Percentiles rank a stretch among this genome's conserved stretches.
Evolutionary conservation across 1,284 basidiomycete species (phyloP).

Genomic region (Heterobasidion parviporum): DNA sequence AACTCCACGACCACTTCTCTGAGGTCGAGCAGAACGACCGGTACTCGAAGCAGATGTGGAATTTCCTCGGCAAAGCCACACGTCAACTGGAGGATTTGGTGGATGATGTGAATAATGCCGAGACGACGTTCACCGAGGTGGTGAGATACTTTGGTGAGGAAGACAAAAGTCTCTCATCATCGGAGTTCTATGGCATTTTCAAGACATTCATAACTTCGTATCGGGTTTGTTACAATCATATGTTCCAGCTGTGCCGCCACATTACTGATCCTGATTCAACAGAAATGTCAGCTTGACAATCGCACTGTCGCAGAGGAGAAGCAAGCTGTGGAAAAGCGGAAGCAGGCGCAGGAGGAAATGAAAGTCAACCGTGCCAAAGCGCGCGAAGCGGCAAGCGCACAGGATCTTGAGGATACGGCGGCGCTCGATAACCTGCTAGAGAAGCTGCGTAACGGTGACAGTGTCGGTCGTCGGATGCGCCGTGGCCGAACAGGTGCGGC

Average conservation of each 20-base stretch:
- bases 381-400: constrained; percentile 30
- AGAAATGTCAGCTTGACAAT: constrained; percentile 86
- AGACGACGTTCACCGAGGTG: constrained; percentile 74
- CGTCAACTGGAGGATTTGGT: constrained; percentile 72
- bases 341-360: constrained; percentile 54
- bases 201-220: constrained; percentile 93
- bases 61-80: constrained; percentile 70
- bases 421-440: constrained; percentile 70
- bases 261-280: not conserved
- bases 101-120: constrained; percentile 81
- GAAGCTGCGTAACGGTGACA: constrained; percentile 65
- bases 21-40: constrained; percentile 64
- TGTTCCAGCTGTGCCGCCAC: not conserved
- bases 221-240: constrained; percentile 38
- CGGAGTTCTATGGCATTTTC: constrained; percentile 92
- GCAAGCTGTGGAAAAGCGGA: constrained; percentile 55
- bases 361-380: constrained; percentile 48
- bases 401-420: constrained; percentile 48
- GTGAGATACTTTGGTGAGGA: constrained; percentile 90
- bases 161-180: constrained; percentile 71
- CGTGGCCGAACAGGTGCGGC: constrained; percentile 26
- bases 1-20: constrained; percentile 73
- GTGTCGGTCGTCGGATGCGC: constrained; percentile 49
- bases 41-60: constrained; percentile 87
- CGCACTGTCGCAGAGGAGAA: constrained; percentile 60